Percentiles rank a stretch among this genome's conserved stretches.
Conservation (phyloP, 768 basidiomycete species). For the Strobilomyces echinocephalus region DNA sequence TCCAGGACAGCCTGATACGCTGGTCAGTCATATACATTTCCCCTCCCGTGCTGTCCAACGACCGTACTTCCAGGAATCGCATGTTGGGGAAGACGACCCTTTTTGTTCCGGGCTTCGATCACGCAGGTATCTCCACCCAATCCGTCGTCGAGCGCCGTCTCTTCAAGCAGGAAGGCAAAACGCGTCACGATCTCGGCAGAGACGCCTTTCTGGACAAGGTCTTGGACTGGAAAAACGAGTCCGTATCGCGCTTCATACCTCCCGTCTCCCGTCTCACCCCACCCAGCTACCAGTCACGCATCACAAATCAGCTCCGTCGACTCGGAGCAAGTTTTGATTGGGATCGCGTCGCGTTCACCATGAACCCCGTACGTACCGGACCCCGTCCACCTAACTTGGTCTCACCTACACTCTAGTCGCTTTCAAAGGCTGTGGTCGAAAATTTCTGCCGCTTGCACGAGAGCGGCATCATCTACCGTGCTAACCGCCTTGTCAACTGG, state of each 20-base stretch:
- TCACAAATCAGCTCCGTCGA: slow-evolving; percentile 82
- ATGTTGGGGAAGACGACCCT: slow-evolving; percentile 92
- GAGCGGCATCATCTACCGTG: slow-evolving; percentile 88
- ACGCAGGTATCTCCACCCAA: slow-evolving; percentile 97
- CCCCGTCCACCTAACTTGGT: not conserved
- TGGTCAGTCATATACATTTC: slow-evolving; percentile 52
- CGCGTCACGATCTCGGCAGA: slow-evolving; percentile 91
- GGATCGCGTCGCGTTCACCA: slow-evolving; percentile 92
- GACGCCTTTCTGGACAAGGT: slow-evolving; percentile 88
- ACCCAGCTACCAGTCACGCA: slow-evolving; percentile 82
- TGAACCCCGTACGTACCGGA: slow-evolving; percentile 64
- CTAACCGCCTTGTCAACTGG: slow-evolving; percentile 97
- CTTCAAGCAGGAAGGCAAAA: slow-evolving; percentile 75
- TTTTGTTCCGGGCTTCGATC: slow-evolving; percentile 94
- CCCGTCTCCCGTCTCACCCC: not conserved
- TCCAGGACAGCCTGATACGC: slow-evolving; percentile 85
- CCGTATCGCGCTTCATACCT: slow-evolving; percentile 28
- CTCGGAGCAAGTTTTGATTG: slow-evolving; percentile 95
- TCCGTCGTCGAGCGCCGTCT: slow-evolving; percentile 94
- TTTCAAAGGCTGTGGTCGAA: slow-evolving; percentile 86
- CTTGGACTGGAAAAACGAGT: slow-evolving; percentile 98
- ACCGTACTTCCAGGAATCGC: slow-evolving; percentile 62
- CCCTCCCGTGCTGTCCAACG: not conserved
- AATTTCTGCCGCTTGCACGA: slow-evolving; percentile 90
- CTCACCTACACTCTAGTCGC: slow-evolving; percentile 37